phyloP scores from a whole-genome alignment of 345 rosid genomes.

The Moricandia moricandioides region DNA sequence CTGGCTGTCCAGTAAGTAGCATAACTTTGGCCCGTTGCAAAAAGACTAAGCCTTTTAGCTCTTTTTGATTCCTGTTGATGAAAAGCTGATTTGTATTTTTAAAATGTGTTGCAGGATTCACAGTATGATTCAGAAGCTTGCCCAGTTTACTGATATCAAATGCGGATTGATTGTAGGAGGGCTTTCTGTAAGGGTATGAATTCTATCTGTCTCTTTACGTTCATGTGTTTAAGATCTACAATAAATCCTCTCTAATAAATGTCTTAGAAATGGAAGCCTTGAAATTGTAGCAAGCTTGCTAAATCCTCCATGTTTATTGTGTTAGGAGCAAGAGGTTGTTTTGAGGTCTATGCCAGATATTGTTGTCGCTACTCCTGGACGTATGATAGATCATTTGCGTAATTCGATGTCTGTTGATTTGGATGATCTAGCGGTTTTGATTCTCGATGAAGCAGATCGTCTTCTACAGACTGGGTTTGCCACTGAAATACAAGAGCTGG shows the following conservation, averaged over 20 bases:
- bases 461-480: constrained; percentile 94
- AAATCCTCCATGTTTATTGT: constrained; percentile 19
- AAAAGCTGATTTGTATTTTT: not conserved
- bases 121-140: constrained; percentile 83
- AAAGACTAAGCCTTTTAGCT: not conserved
- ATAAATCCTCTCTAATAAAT: not conserved
- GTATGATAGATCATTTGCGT: constrained; percentile 95
- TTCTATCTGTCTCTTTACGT: not conserved
- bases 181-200: constrained; percentile 75
- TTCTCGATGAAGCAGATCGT: constrained; percentile 97
- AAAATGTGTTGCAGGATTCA: constrained; percentile 66
- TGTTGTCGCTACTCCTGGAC: constrained; percentile 97
- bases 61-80: not conserved
- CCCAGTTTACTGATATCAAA: constrained; percentile 84
- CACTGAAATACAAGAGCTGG: constrained; percentile 94
- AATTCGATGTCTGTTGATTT: constrained; percentile 91
- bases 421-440: constrained; percentile 89
- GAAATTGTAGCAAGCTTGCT: not conserved
- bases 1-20: constrained; percentile 86
- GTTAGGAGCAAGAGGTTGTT: constrained; percentile 82
- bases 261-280: not conserved
- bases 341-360: constrained; percentile 93
- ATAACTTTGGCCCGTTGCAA: not conserved
- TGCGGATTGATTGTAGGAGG: constrained; percentile 96
- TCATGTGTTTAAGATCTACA: no score